Percentiles rank a stretch among this genome's conserved stretches.
Conservation (phyloP, 1,284 basidiomycete species). For the Rhizoctonia solani region DNA sequence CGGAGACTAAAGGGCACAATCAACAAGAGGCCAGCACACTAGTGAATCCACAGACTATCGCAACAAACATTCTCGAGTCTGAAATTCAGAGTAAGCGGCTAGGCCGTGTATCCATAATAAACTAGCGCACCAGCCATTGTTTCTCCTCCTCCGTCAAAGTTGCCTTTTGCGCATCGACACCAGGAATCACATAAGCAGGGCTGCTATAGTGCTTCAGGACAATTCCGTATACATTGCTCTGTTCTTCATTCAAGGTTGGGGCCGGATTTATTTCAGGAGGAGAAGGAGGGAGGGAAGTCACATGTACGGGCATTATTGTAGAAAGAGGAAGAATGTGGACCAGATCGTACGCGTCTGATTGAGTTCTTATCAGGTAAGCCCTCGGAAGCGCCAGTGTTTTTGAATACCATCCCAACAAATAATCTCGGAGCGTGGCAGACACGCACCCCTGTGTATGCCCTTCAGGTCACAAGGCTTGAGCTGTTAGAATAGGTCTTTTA, state of each 20-base stretch:
- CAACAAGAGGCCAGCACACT: background rate
- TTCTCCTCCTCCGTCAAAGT: slow-evolving; percentile 64
- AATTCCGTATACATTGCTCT: slow-evolving; percentile 57
- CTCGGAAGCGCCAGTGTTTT: background rate
- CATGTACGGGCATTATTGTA: slow-evolving; percentile 11
- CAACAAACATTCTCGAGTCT: slow-evolving; percentile 70
- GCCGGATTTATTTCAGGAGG: slow-evolving; percentile 8
- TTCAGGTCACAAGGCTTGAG: too few species aligned
- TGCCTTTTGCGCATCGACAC: slow-evolving; percentile 50
- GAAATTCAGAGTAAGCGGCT: background rate
- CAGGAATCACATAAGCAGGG: slow-evolving; percentile 58
- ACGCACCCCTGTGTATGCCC: too few species aligned
- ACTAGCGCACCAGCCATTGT: slow-evolving; percentile 66
- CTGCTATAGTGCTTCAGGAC: slow-evolving; percentile 64
- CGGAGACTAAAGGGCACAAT: slow-evolving; percentile 55
- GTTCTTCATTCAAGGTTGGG: slow-evolving; percentile 50
- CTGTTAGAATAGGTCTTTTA: too few species aligned
- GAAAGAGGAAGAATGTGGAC: background rate
- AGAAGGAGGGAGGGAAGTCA: slow-evolving; percentile 26
- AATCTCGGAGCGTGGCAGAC: too few species aligned
- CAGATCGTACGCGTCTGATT: background rate
- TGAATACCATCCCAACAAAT: too few species aligned
- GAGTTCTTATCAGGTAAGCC: background rate
- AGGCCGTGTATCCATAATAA: background rate
- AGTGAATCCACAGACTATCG: slow-evolving; percentile 51